These are phyloP conservation scores for Graphilbum ipis-grandicollis DNA, from an alignment of 2,329 filamentous ascomycete species.

Conservation along the genomic window DNA sequence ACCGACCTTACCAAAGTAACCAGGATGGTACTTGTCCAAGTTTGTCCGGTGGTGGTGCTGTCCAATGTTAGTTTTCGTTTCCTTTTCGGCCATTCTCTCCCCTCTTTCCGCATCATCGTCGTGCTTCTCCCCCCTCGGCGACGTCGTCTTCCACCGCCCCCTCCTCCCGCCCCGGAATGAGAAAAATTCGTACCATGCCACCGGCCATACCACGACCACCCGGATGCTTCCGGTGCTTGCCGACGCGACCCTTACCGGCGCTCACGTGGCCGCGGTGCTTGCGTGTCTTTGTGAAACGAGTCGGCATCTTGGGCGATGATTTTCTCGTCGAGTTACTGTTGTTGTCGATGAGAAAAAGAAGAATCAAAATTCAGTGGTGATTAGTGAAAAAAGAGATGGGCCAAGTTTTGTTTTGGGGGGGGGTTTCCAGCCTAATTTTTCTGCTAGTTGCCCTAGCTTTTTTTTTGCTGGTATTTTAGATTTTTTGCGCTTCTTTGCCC, in stretches of 20 bases:
- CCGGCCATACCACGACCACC: constrained; percentile 79
- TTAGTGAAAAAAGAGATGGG: background rate
- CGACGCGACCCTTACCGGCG: constrained; percentile 94
- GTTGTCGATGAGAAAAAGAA: constrained; percentile 1
- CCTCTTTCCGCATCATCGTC: constrained; percentile 18
- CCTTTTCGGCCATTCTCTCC: too few relatives aligned
- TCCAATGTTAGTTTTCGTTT: constrained; percentile 1
- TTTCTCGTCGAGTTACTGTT: constrained; percentile 5
- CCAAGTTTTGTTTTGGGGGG: background rate
- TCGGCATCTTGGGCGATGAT: constrained; percentile 33
- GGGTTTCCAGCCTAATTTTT: background rate
- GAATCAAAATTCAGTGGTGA: too few relatives aligned
- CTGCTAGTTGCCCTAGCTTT: too few relatives aligned
- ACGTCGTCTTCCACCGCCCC: too few relatives aligned
- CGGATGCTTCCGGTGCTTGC: constrained; percentile 93
- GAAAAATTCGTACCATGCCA: constrained; percentile 39
- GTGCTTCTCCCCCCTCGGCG: too few relatives aligned
- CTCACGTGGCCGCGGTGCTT: constrained; percentile 94
- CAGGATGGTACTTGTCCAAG: constrained; percentile 73
- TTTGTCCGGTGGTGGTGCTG: constrained; percentile 90
- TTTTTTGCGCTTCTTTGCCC: background rate
- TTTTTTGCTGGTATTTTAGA: background rate
- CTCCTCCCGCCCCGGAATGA: too few relatives aligned
- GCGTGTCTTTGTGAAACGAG: constrained; percentile 57
- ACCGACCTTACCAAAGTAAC: constrained; percentile 98